Percentiles rank a stretch among this genome's conserved stretches.
Conservation (phyloP, 2,329 filamentous ascomycete genomes). For the Ophiosphaerella herpotricha region DNA sequence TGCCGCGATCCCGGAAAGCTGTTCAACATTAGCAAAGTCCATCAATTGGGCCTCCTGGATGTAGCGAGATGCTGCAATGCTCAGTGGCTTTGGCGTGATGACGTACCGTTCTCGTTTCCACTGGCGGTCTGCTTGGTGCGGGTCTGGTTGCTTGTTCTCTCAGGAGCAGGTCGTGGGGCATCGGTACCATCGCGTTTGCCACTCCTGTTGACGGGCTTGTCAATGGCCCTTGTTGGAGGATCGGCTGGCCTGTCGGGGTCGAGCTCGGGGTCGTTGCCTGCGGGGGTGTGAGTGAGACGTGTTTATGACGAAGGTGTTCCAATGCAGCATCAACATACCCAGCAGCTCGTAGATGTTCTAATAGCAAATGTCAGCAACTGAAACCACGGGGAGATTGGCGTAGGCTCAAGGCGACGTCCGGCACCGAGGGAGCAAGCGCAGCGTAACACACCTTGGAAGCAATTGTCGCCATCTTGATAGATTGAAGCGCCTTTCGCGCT, state of each 20-base stretch:
- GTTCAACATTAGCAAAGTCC: conserved; percentile 26
- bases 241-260: conserved; percentile 75
- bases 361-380: conserved; percentile 29
- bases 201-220: conserved; percentile 77
- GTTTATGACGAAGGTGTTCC: conserved; percentile 7
- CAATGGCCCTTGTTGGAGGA: conserved; percentile 84
- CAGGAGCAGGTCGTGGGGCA: conserved; percentile 57
- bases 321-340: conserved; percentile 64
- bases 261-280: conserved; percentile 72
- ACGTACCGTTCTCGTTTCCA: conserved; percentile 88
- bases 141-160: conserved; percentile 37
- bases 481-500: conserved; percentile 53
- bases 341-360: conserved; percentile 98
- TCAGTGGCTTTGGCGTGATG: background rate
- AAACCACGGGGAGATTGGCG: conserved; percentile 12
- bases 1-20: conserved; percentile 91
- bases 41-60: background rate
- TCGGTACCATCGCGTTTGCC: conserved; percentile 87
- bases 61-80: background rate
- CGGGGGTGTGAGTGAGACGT: conserved; percentile 31
- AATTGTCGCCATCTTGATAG: conserved; percentile 48
- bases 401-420: conserved; percentile 8
- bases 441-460: conserved; percentile 49
- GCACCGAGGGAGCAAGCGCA: background rate
- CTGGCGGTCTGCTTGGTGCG: conserved; percentile 56